phyloP scores from a whole-genome alignment of 164 flowering plant species.

The Warburgia ugandensis region DNA sequence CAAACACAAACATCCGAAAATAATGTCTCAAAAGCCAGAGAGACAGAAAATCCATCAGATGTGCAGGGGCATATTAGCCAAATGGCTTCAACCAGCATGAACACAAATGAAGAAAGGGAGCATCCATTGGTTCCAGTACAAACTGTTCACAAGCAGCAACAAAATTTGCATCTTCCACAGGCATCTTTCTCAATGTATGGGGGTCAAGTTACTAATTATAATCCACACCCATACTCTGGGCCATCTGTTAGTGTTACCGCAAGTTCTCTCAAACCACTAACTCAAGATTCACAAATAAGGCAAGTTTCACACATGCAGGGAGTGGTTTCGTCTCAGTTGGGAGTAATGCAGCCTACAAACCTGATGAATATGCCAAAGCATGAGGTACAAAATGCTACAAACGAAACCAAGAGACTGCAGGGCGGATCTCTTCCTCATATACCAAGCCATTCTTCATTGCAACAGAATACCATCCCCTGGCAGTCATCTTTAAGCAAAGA shows the following conservation, averaged over 20 bases:
- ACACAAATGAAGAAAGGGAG: slow-evolving; percentile 40
- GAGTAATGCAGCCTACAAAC: slow-evolving; percentile 34
- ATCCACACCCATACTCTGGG: slow-evolving; percentile 35
- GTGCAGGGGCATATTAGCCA: slow-evolving; percentile 40
- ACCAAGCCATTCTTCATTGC: slow-evolving; percentile 35
- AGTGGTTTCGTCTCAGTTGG: slow-evolving; percentile 33
- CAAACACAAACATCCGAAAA: slow-evolving; percentile 7
- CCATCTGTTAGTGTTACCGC: slow-evolving; percentile 33
- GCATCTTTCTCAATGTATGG: slow-evolving; percentile 60
- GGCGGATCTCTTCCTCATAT: slow-evolving; percentile 44
- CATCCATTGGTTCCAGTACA: slow-evolving; percentile 28
- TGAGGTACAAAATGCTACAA: slow-evolving; percentile 40
- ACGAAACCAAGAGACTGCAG: slow-evolving; percentile 51
- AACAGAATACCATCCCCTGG: slow-evolving; percentile 47
- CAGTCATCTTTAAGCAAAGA: slow-evolving; percentile 41
- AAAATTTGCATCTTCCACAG: slow-evolving; percentile 49
- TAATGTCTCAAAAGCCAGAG: slow-evolving; percentile 8
- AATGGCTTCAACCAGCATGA: slow-evolving; percentile 30
- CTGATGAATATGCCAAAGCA: slow-evolving; percentile 33
- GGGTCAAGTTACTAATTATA: slow-evolving; percentile 32
- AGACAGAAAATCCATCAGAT: slow-evolving; percentile 24
- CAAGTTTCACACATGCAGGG: slow-evolving; percentile 47
- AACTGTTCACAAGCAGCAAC: slow-evolving; percentile 44
- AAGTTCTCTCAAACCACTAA: slow-evolving; percentile 39
- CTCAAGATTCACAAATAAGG: slow-evolving; percentile 58